A percentile compares a stretch with the other conserved stretches of the same genome.
phyloP scores from a whole-genome alignment of 345 rosid species.

The Gossypium anomalum region DNA sequence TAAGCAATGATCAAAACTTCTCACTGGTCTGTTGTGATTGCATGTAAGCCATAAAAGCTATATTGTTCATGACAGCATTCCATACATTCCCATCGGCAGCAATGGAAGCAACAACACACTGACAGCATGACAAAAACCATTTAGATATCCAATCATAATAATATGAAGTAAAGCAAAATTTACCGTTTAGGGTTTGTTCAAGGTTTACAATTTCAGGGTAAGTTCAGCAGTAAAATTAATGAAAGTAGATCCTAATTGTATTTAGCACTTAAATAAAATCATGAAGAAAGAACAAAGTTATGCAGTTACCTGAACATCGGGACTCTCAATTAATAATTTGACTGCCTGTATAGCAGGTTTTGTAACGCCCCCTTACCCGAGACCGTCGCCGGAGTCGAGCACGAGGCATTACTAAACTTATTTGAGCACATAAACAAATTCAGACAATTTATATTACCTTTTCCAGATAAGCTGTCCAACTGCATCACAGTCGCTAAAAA shows the following conservation, averaged over 20 bases:
- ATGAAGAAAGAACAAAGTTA: no score
- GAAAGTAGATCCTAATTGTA: neutral
- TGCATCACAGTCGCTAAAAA: no score
- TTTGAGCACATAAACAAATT: no score
- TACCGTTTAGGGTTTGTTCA: no score
- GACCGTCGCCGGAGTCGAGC: no score
- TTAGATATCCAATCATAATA: no score
- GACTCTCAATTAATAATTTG: slow-evolving; percentile 45
- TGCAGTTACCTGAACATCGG: slow-evolving; percentile 48
- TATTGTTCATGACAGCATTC: neutral
- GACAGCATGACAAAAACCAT: slow-evolving; percentile 1
- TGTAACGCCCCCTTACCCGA: no score
- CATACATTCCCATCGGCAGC: slow-evolving; percentile 36
- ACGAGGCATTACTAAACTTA: no score
- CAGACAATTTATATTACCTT: no score
- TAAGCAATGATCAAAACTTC: neutral
- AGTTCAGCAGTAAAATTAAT: neutral
- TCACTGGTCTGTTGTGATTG: neutral
- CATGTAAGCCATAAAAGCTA: slow-evolving; percentile 5
- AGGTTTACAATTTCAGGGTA: no score
- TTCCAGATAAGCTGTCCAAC: no score
- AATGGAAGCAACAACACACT: slow-evolving; percentile 74
- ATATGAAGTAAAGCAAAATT: no score
- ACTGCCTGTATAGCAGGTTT: slow-evolving; percentile 59
- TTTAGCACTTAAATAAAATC: neutral